Evolutionary conservation across 140 eudicot genomes (phyloP).

Genomic region (Anethum foeniculum): DNA sequence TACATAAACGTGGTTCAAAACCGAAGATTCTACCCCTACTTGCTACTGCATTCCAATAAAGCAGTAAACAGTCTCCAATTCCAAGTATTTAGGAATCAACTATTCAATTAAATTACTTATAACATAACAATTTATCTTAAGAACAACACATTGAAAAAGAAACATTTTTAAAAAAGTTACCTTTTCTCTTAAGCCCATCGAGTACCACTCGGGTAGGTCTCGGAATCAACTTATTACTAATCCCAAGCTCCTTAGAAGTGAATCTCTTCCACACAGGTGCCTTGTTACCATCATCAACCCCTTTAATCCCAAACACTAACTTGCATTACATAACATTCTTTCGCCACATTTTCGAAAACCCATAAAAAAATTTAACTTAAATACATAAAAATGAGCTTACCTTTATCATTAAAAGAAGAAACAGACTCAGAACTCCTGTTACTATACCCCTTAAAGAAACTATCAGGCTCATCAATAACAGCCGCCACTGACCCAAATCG

Average conservation of each 20-base stretch:
- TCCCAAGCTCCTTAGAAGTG: slow-evolving; percentile 69
- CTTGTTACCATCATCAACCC: slow-evolving; percentile 23
- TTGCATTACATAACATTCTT: not conserved
- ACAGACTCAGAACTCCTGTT: slow-evolving; percentile 4
- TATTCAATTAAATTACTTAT: not conserved
- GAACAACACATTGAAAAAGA: not conserved
- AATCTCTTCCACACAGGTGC: slow-evolving; percentile 49
- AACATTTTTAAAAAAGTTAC: slow-evolving; percentile 18
- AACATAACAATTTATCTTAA: not conserved
- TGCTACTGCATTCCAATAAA: not conserved
- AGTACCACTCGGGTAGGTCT: slow-evolving; percentile 56
- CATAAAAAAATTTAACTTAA: not conserved
- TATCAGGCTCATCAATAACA: slow-evolving; percentile 41
- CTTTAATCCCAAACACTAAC: slow-evolving; percentile 20
- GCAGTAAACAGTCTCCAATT: not conserved
- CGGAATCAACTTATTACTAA: slow-evolving; percentile 46
- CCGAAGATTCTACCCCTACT: not conserved
- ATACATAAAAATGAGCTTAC: slow-evolving; percentile 6
- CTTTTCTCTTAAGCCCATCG: slow-evolving; percentile 54
- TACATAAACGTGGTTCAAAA: not conserved
- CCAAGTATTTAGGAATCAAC: not conserved
- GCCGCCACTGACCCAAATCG: slow-evolving; percentile 18
- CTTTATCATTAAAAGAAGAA: slow-evolving; percentile 15
- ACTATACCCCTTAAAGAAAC: slow-evolving; percentile 17
- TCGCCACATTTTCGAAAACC: not conserved